Base-by-base conservation (phyloP, 306 rosid species). In the Luffa aegyptiaca region DNA sequence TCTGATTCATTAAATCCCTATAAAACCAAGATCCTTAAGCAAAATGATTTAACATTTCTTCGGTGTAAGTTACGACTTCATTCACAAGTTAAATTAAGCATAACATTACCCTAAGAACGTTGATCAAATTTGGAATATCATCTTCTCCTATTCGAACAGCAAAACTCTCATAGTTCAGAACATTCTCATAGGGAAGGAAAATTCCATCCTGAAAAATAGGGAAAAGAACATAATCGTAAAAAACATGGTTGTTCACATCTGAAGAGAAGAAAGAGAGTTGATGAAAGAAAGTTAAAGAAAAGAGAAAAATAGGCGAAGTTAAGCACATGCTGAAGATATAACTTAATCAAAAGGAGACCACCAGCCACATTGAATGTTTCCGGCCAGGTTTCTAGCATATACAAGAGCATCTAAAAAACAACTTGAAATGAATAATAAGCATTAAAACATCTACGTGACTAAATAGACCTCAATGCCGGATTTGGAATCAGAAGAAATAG, bases 141-240 rank as follows among this genome's bases (percentile, higher is more conserved):
- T 89, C 92, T 87, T 93, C 98, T 4, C 77, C 37, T 72, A 90
- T 80, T 82, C 98, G 93, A 85, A 93, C 90, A 65, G 97, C 96
- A 85, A 90, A 93, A 83, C 90, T 93, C 12, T 93, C 92, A 59
- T 90, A 90, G 92, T 93, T 90, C 79, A 93, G 87, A 82, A 92
- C 83, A 80, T 92, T 93, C 85, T 93, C 98, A 17, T 92, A 93
- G 77, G 98, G 97, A 69, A 92, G 88, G 84, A 90, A 92, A 88
- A 92, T 89, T 53, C 98, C 97, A 88, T 93, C 97, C 98, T 92
- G 86, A 55, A 48, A 81, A 51, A 61, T 17, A 87, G 78, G 65
- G 70, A 79, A 63, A 70, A 57, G 69, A 55, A 79, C 20, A 62
- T 65, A 85, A 56, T 56, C 33, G 41, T 26, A 26, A 42, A 17